Conservation (phyloP, 2,329 filamentous ascomycete species). For the Coniochaeta sp. region DNA sequence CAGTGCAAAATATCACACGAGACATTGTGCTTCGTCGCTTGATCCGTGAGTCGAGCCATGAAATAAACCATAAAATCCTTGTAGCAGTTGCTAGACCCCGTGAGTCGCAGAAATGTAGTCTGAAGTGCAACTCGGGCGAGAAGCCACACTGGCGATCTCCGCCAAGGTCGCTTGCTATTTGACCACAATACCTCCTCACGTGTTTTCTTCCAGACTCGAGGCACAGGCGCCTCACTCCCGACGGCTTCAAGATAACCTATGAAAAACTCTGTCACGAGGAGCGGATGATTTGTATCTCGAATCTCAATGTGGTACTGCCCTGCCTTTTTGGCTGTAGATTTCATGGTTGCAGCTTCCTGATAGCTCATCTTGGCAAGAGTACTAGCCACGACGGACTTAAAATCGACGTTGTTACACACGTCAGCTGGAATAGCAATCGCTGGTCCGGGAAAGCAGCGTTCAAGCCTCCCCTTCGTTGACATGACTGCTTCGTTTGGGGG, state of each 20-base stretch:
- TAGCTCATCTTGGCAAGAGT: conserved; percentile 20
- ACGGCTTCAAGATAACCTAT: conserved; percentile 29
- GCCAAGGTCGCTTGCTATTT: conserved; percentile 6
- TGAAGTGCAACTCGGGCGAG: conserved; percentile 9
- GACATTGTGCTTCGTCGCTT: conserved; percentile 8
- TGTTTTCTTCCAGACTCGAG: conserved; percentile 40
- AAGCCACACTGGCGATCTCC: conserved; percentile 9
- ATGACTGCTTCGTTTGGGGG: conserved; percentile 18
- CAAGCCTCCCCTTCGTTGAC: conserved; percentile 19
- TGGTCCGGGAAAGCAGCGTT: conserved; percentile 18
- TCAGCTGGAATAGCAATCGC: conserved; percentile 12
- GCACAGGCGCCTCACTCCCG: conserved; percentile 18
- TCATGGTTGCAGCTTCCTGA: conserved; percentile 13
- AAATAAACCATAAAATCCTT: conserved; percentile 44
- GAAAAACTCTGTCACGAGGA: conserved; percentile 42
- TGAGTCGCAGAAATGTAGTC: neutral
- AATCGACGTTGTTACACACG: conserved; percentile 7
- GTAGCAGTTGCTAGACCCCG: conserved; percentile 24
- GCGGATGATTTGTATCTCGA: conserved; percentile 41
- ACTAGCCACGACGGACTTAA: conserved; percentile 14
- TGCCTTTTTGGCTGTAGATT: conserved; percentile 27
- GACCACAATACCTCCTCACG: conserved; percentile 46
- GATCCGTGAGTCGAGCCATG: conserved; percentile 27
- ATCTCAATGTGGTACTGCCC: conserved; percentile 25
- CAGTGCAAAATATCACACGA: conserved; percentile 22